Conservation (phyloP, 768 basidiomycete genomes). For the Trametes cinnabarina region DNA sequence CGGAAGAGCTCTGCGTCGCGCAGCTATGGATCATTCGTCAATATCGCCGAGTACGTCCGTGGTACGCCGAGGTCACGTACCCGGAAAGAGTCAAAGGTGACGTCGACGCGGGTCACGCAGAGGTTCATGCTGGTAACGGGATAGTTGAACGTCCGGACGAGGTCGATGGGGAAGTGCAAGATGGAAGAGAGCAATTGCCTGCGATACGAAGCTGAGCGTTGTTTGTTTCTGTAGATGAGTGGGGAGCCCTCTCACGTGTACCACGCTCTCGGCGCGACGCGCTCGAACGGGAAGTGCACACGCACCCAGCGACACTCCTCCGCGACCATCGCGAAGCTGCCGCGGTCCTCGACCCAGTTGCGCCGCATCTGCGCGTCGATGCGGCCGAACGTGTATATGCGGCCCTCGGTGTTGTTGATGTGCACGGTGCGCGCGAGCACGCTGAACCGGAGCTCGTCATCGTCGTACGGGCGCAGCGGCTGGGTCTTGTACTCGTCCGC, state of each 20-base stretch:
- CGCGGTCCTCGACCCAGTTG: constrained; percentile 37
- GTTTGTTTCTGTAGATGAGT: no score
- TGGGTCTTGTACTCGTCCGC: constrained; percentile 4
- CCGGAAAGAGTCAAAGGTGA: constrained; percentile 43
- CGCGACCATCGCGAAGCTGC: constrained; percentile 40
- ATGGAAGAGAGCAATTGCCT: constrained; percentile 27
- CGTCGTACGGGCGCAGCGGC: constrained; percentile 4
- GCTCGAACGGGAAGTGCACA: constrained; percentile 27
- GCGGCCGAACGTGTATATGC: constrained; percentile 41
- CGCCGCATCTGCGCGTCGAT: constrained; percentile 40
- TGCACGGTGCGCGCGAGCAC: constrained; percentile 35
- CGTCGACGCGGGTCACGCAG: constrained; percentile 36
- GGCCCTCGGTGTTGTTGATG: constrained; percentile 32
- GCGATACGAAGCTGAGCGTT: not conserved
- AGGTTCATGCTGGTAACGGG: constrained; percentile 37
- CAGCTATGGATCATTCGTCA: no score
- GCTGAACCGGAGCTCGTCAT: constrained; percentile 36
- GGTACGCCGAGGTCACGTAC: constrained; percentile 23
- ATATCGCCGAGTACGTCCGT: no score
- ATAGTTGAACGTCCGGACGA: constrained; percentile 29
- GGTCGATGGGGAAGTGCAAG: constrained; percentile 31
- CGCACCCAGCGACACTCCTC: constrained; percentile 38
- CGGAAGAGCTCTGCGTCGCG: constrained; percentile 42
- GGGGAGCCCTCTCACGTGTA: constrained; percentile 13
- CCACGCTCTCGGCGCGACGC: constrained; percentile 9